These are phyloP conservation scores for Licmophora abbreviata DNA, from an alignment of 108 stramenopile species.

Conservation along the genomic window DNA sequence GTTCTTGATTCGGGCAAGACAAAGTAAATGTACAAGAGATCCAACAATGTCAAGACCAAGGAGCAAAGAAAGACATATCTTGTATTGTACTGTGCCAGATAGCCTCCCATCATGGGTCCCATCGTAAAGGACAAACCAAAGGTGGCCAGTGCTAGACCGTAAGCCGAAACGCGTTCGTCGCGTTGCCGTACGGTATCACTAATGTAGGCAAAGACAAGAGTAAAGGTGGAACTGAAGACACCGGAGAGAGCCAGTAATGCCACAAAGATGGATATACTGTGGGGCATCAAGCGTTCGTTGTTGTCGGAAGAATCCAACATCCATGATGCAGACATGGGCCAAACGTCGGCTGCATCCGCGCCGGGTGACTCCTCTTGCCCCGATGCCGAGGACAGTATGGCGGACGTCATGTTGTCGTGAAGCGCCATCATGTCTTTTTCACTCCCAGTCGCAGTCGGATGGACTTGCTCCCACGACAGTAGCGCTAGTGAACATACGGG, in stretches of 20 bases:
- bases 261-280: conserved; percentile 57
- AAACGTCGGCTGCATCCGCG: conserved; percentile 11
- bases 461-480: conserved; percentile 32
- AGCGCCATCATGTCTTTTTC: neutral
- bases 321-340: conserved; percentile 4
- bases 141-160: conserved; percentile 94
- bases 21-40: conserved; percentile 67
- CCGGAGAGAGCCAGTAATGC: conserved; percentile 73
- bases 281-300: conserved; percentile 9
- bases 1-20: conserved; percentile 59
- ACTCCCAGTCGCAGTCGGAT: neutral
- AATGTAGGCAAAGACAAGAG: conserved; percentile 96
- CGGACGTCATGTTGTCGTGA: neutral
- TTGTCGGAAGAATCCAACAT: neutral
- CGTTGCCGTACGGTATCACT: conserved; percentile 78
- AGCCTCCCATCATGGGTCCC: conserved; percentile 94
- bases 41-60: conserved; percentile 55
- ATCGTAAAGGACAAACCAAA: conserved; percentile 93
- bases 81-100: conserved; percentile 50
- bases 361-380: too few relatives aligned
- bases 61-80: conserved; percentile 61
- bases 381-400: neutral
- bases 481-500: conserved; percentile 88
- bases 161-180: conserved; percentile 85
- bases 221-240: conserved; percentile 93